Evolutionary conservation across 345 rosid species (phyloP), one percentile per base, ranked within the genome.

Genomic region (Noccaea caerulescens): DNA sequence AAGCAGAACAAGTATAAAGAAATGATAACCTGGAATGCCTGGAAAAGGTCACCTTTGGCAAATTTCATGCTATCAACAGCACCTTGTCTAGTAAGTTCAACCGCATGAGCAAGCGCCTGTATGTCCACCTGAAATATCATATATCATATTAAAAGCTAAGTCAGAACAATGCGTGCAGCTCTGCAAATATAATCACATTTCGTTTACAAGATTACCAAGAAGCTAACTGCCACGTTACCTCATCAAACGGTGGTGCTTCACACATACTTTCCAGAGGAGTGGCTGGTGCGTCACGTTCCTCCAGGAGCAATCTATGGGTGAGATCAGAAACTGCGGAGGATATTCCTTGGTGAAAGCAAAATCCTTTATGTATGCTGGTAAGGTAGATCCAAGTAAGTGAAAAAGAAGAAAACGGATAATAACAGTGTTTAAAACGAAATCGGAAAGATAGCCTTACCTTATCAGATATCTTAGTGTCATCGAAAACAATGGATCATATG

Each of bases 71-170:
- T 91, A 71, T 91, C 97, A 80, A 93, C 83, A 13, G 98, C 98
- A 57, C 96, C 97, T 83, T 93, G 97, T 78, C 98, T 86, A 60
- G 90, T 86, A 75, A 93, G 89, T 78, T 86, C 90, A 43, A 93
- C 98, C 16, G 97, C 97, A 87, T 93, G 97, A 23, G 91, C 93
- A 78, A 93, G 96, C 76, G 98, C 96, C 76, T 93, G 98, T 71
- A 93, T 86, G 69, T 93, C 98, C 73, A 84, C 93, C 98, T 93
- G 81, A 51, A 30, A 65, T 63, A 38, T 38, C 64, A 54, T 43
- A 71, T 4, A 38, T 38, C 64, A 54, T 43, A 71, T 4, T 10
- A 67, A 60, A 61, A 42, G 18, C 18, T 16, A 16, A 16, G 71
- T 54, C 49, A 68, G 36, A 11, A 37, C 4, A 13, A 34, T 10